These are phyloP conservation scores for Podosphaera fusca DNA, from an alignment of 2,329 filamentous ascomycete species.

Conservation along the genomic window DNA sequence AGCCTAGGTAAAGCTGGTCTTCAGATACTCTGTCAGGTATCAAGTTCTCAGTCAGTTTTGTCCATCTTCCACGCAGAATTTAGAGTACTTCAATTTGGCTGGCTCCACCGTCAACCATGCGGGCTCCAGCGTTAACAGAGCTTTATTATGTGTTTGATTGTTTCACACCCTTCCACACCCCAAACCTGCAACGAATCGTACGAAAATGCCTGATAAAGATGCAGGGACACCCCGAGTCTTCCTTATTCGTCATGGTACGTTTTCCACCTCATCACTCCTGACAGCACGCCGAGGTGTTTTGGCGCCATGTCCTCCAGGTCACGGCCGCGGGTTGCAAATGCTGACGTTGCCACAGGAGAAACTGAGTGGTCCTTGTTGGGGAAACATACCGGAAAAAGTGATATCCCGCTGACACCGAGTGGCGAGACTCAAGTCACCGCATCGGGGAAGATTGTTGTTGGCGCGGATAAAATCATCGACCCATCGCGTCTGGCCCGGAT, in stretches of 20 bases:
- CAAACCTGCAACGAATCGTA: background rate
- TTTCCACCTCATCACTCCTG: no score
- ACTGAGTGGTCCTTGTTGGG: constrained; percentile 25
- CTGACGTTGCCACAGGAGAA: constrained; percentile 16
- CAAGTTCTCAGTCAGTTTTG: no score
- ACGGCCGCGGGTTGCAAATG: background rate
- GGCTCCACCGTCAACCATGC: no score
- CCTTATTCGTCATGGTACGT: constrained; percentile 19
- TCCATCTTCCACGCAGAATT: no score
- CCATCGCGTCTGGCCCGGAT: constrained; percentile 21
- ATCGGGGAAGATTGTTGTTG: constrained; percentile 22
- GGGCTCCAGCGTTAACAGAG: no score
- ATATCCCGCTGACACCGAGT: constrained; percentile 19
- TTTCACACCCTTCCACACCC: background rate
- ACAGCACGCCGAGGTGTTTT: background rate
- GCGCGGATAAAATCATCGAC: constrained; percentile 24
- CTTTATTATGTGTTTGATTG: no score
- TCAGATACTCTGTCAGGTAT: no score
- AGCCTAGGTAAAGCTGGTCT: no score
- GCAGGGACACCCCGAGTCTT: constrained; percentile 19
- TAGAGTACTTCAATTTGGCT: no score
- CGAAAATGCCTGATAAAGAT: constrained; percentile 17
- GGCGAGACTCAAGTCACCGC: constrained; percentile 22
- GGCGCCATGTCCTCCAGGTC: background rate
- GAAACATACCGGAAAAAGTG: constrained; percentile 22